Percentiles rank a stretch among this genome's conserved stretches.
These are phyloP conservation scores for Bretschneidera sinensis DNA, from an alignment of 345 rosid species.

Conservation along the genomic window DNA sequence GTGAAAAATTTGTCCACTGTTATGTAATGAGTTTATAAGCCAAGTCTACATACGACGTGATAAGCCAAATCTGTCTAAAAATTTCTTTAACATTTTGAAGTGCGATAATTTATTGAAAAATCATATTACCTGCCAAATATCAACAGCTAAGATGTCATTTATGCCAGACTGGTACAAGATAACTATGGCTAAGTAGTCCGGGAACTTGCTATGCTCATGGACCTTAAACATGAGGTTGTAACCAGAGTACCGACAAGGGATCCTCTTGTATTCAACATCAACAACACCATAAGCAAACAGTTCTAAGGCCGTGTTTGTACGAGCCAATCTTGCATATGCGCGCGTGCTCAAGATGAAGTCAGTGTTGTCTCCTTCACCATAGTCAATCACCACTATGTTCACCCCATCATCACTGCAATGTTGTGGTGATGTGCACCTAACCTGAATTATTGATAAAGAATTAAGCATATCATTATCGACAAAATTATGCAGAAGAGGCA, in stretches of 20 bases:
- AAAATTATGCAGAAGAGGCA: too few relatives aligned
- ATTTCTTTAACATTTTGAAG: neutral
- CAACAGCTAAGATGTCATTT: constrained; percentile 52
- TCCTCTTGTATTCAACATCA: constrained; percentile 59
- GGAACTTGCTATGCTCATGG: constrained; percentile 61
- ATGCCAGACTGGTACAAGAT: constrained; percentile 49
- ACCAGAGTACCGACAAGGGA: constrained; percentile 51
- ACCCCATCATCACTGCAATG: constrained; percentile 61
- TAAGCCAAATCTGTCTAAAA: too few relatives aligned
- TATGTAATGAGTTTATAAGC: too few relatives aligned
- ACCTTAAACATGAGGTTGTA: constrained; percentile 52
- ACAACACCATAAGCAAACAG: constrained; percentile 73
- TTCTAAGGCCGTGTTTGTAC: constrained; percentile 27
- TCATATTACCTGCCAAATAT: constrained; percentile 57
- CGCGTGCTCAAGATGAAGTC: constrained; percentile 78
- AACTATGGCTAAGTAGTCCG: constrained; percentile 59
- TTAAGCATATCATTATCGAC: too few relatives aligned
- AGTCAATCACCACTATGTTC: constrained; percentile 71
- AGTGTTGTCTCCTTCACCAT: constrained; percentile 68
- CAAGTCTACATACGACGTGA: too few relatives aligned
- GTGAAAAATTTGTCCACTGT: too few relatives aligned
- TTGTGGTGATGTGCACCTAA: constrained; percentile 62
- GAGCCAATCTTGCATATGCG: constrained; percentile 55
- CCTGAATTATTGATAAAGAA: constrained; percentile 39
- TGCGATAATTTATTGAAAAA: too few relatives aligned